A percentile compares a stretch with the other conserved stretches of the same genome.
phyloP scores from a whole-genome alignment of 2,329 filamentous ascomycete species.

The Calonectria ilicicola region DNA sequence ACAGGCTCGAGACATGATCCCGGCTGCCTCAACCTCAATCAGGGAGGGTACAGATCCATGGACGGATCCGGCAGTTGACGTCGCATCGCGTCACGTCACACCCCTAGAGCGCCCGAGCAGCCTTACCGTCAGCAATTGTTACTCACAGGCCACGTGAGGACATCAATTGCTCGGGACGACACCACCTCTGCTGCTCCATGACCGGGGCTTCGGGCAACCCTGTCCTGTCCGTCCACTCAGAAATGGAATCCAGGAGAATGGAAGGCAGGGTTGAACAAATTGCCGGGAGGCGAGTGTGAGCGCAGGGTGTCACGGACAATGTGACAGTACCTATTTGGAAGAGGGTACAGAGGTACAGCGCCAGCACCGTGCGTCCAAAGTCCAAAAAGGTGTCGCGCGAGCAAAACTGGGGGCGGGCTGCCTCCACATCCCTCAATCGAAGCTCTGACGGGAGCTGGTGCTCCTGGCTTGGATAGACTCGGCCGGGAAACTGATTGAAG shows the following conservation, averaged over 20 bases:
- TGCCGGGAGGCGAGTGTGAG: conserved; percentile 30
- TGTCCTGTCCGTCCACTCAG: conserved; percentile 29
- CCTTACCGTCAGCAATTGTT: conserved; percentile 38
- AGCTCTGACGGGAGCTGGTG: conserved; percentile 11
- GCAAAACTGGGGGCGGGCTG: conserved; percentile 33
- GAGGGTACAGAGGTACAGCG: conserved; percentile 19
- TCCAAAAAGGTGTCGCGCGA: conserved; percentile 21
- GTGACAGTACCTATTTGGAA: conserved; percentile 26
- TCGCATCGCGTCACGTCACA: conserved; percentile 13
- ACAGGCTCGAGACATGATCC: conserved; percentile 11
- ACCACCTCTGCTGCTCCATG: conserved; percentile 11
- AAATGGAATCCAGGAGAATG: conserved; percentile 9
- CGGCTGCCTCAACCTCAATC: conserved; percentile 19
- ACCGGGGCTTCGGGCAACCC: conserved; percentile 31
- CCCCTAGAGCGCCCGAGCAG: conserved; percentile 23
- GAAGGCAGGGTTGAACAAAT: conserved; percentile 31
- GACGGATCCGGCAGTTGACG: conserved; percentile 19
- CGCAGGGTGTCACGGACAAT: conserved; percentile 25
- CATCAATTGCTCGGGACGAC: conserved; percentile 25
- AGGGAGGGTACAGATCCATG: conserved; percentile 10
- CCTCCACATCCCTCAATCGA: conserved; percentile 32
- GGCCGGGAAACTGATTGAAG: background rate
- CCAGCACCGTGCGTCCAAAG: conserved; percentile 6
- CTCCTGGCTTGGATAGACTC: conserved; percentile 16
- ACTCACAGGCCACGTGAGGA: conserved; percentile 36